A percentile compares a stretch with the other conserved stretches of the same genome.
These are phyloP conservation scores for Fusarium fracticaudum DNA, from an alignment of 2,329 filamentous ascomycete species.

Conservation along the genomic window DNA sequence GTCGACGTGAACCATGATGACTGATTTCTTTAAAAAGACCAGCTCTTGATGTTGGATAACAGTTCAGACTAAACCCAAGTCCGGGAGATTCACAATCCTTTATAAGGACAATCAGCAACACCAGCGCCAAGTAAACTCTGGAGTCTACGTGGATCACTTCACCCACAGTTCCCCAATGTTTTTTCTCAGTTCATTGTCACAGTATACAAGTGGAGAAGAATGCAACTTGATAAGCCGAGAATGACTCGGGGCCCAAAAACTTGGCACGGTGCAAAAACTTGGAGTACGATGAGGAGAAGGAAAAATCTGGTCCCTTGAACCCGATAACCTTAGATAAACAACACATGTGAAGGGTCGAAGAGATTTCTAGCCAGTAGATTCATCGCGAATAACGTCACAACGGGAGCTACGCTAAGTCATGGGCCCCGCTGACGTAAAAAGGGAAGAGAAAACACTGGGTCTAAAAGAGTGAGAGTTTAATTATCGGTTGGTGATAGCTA, in stretches of 20 bases:
- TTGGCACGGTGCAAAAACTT: background rate
- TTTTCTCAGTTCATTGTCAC: slow-evolving; percentile 14
- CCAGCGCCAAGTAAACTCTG: slow-evolving; percentile 15
- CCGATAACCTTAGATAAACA: slow-evolving; percentile 31
- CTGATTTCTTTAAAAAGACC: background rate
- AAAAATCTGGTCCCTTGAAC: background rate
- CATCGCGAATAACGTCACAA: background rate
- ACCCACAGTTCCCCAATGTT: slow-evolving; percentile 10
- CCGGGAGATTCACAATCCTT: slow-evolving; percentile 19
- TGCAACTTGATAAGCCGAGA: slow-evolving; percentile 12
- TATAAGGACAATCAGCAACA: slow-evolving; percentile 10
- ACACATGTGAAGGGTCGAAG: slow-evolving; percentile 3
- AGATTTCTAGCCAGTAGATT: background rate
- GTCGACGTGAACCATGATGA: slow-evolving; percentile 35
- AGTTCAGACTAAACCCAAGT: background rate
- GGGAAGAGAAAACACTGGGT: background rate
- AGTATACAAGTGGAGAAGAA: background rate
- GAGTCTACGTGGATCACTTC: slow-evolving; percentile 22
- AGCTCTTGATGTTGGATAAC: background rate
- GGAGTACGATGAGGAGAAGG: background rate
- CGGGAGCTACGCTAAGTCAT: background rate
- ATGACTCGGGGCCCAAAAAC: slow-evolving; percentile 12
- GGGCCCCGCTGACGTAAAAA: slow-evolving; percentile 25
- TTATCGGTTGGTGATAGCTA: background rate
- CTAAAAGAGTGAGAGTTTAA: background rate